Conservation (phyloP, 176 grass and related monocot genomes). For the Tillandsia fasciculata region DNA sequence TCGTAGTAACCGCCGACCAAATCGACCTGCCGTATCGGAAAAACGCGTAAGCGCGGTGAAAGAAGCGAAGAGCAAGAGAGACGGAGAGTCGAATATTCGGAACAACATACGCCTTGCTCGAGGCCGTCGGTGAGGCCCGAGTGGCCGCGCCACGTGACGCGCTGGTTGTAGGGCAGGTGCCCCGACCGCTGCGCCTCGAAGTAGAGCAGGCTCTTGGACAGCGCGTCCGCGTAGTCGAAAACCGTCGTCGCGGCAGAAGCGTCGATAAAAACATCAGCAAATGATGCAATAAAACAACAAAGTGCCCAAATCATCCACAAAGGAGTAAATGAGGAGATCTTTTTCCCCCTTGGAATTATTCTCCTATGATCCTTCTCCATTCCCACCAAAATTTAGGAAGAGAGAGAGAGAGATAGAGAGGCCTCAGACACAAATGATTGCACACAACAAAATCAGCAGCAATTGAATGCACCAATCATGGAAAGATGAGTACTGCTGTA, state of each 20-base stretch:
- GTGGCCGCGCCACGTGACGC: conserved; percentile 72
- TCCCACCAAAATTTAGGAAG: no score
- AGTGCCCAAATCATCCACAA: no score
- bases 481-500: no score
- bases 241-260: not conserved
- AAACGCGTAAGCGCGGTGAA: not conserved
- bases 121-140: conserved; percentile 93
- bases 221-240: conserved; percentile 60
- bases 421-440: no score
- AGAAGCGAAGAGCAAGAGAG: not conserved
- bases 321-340: no score
- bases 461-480: no score
- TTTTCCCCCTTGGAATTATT: no score
- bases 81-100: not conserved
- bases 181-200: conserved; percentile 94
- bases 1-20: conserved; percentile 85
- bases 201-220: conserved; percentile 87
- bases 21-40: conserved; percentile 37
- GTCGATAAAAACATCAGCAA: no score
- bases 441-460: no score
- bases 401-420: no score
- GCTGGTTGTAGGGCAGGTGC: conserved; percentile 68
- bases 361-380: no score
- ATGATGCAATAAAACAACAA: no score
- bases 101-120: conserved; percentile 67